Percentiles rank a stretch among this genome's conserved stretches.
Evolutionary conservation across 169 alveolate genomes (phyloP).

Genomic region (Eimeria praecox): DNA sequence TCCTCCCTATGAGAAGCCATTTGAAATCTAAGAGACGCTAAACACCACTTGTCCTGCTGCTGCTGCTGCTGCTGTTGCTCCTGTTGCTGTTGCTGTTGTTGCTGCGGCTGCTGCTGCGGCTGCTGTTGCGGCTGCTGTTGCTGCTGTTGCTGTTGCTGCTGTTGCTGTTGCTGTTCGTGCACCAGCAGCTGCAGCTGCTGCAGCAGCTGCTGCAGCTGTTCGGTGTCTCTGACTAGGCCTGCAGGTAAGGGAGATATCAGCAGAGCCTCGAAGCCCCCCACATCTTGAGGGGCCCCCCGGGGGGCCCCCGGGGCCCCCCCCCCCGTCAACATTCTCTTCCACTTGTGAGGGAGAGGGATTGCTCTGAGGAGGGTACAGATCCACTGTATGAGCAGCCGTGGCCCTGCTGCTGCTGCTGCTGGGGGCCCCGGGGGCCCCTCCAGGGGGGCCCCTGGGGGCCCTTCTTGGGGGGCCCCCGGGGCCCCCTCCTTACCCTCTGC

Average conservation of each 20-base stretch:
- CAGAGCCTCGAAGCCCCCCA: conserved; percentile 39
- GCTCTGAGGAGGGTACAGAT: not conserved
- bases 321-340: not conserved
- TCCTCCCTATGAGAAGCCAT: not conserved
- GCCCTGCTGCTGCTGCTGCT: not conserved
- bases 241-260: not conserved
- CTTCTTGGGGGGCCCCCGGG: not conserved
- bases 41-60: conserved; percentile 13
- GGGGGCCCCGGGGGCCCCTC: not conserved
- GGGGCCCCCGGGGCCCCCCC: conserved; percentile 31
- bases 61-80: not conserved
- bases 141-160: not conserved
- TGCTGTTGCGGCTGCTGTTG: conserved; percentile 20
- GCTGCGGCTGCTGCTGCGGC: not conserved
- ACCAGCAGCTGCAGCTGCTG: not conserved
- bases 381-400: not conserved
- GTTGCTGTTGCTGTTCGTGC: not conserved
- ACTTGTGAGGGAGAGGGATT: not conserved
- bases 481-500: not conserved
- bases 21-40: conserved; percentile 27
- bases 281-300: not conserved
- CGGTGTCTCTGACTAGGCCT: not conserved
- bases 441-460: not conserved
- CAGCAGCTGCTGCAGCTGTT: not conserved
- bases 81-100: not conserved